A percentile compares a stretch with the other conserved stretches of the same genome.
Conservation (phyloP, 2,329 filamentous ascomycete species). For the Zymoseptoria pseudotritici region DNA sequence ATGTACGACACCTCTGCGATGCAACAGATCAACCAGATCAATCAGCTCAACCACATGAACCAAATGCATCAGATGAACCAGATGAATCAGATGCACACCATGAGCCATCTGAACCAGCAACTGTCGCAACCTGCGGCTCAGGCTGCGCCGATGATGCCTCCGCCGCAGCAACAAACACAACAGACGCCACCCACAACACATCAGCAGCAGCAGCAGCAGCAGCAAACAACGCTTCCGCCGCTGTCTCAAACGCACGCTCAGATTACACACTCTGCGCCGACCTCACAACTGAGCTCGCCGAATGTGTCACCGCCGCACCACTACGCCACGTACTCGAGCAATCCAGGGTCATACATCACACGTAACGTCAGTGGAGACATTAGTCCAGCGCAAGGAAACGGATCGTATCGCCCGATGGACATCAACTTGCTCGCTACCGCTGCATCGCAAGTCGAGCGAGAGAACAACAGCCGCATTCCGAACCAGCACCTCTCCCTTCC, state of each 20-base stretch:
- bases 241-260: constrained; percentile 62
- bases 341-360: constrained; percentile 50
- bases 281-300: constrained; percentile 80
- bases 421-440: constrained; percentile 64
- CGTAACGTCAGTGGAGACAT: constrained; percentile 45
- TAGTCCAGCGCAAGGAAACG: constrained; percentile 38
- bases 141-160: constrained; percentile 4
- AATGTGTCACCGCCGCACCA: constrained; percentile 94
- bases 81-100: constrained; percentile 21
- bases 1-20: constrained; percentile 45
- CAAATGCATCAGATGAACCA: constrained; percentile 31
- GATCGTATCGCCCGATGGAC: constrained; percentile 45
- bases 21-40: constrained; percentile 49
- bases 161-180: constrained; percentile 7
- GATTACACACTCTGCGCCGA: constrained; percentile 79
- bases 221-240: constrained; percentile 4
- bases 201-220: constrained; percentile 10
- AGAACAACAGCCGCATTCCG: constrained; percentile 42
- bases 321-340: constrained; percentile 57
- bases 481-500: constrained; percentile 32
- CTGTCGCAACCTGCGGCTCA: constrained; percentile 6
- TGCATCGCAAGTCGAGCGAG: constrained; percentile 59
- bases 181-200: constrained; percentile 11
- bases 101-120: constrained; percentile 15
- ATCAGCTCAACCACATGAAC: constrained; percentile 70